These are phyloP conservation scores for Thymus quinquecostatus DNA, from an alignment of 257 asterid species.

Conservation along the genomic window DNA sequence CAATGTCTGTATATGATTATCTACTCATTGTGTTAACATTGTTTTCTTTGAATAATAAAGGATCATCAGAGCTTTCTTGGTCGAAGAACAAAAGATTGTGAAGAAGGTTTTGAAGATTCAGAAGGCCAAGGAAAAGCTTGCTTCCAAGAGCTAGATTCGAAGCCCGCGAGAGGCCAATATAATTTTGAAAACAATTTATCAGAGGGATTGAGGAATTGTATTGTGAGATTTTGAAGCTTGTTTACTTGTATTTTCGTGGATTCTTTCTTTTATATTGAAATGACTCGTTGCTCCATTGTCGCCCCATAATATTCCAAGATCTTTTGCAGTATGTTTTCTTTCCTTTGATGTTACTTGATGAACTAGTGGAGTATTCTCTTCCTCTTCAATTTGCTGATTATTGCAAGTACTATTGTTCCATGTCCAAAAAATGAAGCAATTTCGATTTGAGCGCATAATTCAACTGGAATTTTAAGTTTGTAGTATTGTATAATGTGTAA, in stretches of 20 bases:
- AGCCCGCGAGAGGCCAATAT: neutral
- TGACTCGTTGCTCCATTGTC: neutral
- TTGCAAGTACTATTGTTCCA: too few species aligned
- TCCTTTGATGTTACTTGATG: neutral
- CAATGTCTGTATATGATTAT: too few species aligned
- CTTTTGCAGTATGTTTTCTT: too few species aligned
- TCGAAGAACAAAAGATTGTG: conserved; percentile 19
- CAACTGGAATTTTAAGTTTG: too few species aligned
- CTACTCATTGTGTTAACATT: neutral
- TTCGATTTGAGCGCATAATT: too few species aligned
- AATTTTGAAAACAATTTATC: neutral
- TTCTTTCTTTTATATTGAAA: neutral
- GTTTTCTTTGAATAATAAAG: neutral
- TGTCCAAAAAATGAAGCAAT: too few species aligned
- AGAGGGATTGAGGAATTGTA: neutral
- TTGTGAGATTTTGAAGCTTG: neutral
- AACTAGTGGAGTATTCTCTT: neutral
- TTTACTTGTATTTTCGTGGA: neutral
- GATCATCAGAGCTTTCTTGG: conserved; percentile 13
- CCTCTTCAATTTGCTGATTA: too few species aligned
- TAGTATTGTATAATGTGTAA: too few species aligned
- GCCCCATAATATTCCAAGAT: too few species aligned
- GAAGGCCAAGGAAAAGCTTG: conserved; percentile 8
- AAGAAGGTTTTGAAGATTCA: conserved; percentile 13
- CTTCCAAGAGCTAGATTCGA: neutral